Percentiles rank a stretch among this genome's conserved stretches.
phyloP scores from a whole-genome alignment of 192 early-diverging fungal genomes.

The Coemansia sp. region DNA sequence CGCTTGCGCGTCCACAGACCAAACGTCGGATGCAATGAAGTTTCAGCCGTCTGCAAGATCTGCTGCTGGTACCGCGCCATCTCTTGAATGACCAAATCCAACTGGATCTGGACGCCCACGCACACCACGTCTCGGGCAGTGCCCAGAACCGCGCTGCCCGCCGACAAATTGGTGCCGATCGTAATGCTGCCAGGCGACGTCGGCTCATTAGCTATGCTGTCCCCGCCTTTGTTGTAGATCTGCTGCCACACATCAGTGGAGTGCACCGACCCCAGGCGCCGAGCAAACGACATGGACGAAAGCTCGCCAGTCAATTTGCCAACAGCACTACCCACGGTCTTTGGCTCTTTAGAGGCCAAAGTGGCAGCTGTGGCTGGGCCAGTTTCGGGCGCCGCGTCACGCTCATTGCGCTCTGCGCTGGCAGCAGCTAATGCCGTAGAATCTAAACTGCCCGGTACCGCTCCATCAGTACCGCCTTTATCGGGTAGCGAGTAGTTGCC shows the following conservation, averaged over 20 bases:
- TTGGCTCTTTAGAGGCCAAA: background rate
- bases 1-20: constrained; percentile 62
- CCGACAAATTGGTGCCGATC: constrained; percentile 47
- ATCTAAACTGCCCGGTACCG: background rate
- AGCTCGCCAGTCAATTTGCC: constrained; percentile 2
- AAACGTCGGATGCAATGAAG: constrained; percentile 42
- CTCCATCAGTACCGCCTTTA: background rate
- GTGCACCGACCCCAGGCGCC: constrained; percentile 34
- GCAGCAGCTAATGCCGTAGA: background rate
- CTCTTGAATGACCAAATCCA: constrained; percentile 68
- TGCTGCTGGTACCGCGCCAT: constrained; percentile 63
- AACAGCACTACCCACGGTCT: background rate
- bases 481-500: constrained; percentile 13
- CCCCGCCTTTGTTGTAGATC: constrained; percentile 26
- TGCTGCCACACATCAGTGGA: constrained; percentile 48
- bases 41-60: constrained; percentile 23
- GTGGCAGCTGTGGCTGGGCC: background rate
- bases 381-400: constrained; percentile 4
- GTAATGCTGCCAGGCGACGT: background rate
- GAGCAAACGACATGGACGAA: constrained; percentile 32
- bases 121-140: constrained; percentile 57
- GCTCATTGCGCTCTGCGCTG: constrained; percentile 16
- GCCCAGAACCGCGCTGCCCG: constrained; percentile 39
- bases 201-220: background rate
- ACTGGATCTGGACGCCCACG: constrained; percentile 83